These are phyloP conservation scores for Litchi chinensis DNA, from an alignment of 345 rosid species.

Conservation along the genomic window DNA sequence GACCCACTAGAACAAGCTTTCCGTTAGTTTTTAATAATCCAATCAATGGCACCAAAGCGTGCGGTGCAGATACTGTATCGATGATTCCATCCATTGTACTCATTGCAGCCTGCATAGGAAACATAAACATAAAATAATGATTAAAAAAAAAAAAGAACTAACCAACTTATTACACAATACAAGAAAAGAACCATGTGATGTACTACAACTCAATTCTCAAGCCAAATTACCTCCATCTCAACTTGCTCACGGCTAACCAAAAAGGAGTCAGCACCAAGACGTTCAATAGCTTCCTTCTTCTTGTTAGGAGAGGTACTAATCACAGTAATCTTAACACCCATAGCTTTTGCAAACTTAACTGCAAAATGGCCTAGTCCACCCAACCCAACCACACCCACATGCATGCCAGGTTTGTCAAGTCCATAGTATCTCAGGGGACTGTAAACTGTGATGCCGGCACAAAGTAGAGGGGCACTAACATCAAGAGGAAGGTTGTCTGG, in stretches of 20 bases:
- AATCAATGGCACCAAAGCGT: constrained; percentile 36
- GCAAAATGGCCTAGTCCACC: constrained; percentile 54
- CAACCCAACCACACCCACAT: constrained; percentile 42
- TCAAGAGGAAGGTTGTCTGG: constrained; percentile 41
- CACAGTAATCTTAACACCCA: constrained; percentile 43
- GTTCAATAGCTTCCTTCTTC: constrained; percentile 35
- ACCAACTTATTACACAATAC: neutral
- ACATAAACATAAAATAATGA: too few species aligned
- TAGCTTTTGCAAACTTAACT: constrained; percentile 46
- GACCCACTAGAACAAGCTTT: constrained; percentile 44
- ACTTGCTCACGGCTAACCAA: constrained; percentile 27
- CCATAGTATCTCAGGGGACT: constrained; percentile 38
- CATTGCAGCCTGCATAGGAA: constrained; percentile 28
- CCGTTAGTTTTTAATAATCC: constrained; percentile 40
- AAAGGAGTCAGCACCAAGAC: constrained; percentile 45
- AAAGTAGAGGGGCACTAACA: constrained; percentile 42
- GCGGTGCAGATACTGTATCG: constrained; percentile 45
- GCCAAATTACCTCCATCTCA: constrained; percentile 20
- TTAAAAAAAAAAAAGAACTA: too few species aligned
- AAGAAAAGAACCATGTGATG: neutral
- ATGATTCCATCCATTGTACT: constrained; percentile 42
- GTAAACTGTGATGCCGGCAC: constrained; percentile 46
- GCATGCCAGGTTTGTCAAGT: constrained; percentile 31
- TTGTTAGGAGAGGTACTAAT: constrained; percentile 46
- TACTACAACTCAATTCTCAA: neutral